A percentile compares a stretch with the other conserved stretches of the same genome.
Evolutionary conservation across 2,329 filamentous ascomycete species (phyloP).

Genomic region (Penicillium thymicola): DNA sequence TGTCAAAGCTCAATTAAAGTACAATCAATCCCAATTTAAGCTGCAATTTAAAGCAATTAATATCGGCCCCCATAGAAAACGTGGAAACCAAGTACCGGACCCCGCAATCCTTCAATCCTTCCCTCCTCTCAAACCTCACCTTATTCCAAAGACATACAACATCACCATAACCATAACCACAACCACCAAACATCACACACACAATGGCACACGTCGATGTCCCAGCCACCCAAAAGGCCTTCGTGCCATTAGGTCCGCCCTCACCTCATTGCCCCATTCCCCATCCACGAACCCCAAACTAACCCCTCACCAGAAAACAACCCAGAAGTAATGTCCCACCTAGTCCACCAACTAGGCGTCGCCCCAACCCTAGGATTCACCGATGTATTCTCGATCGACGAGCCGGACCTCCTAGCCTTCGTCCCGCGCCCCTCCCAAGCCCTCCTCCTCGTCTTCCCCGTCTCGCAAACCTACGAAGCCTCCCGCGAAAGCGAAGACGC

Average conservation of each 20-base stretch:
- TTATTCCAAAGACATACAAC: neutral
- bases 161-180: neutral
- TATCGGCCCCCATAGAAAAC: neutral
- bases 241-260: constrained; percentile 46
- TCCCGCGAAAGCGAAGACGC: constrained; percentile 72
- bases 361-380: constrained; percentile 73
- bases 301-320: constrained; percentile 59
- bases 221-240: constrained; percentile 44
- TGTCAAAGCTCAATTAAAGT: neutral
- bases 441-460: constrained; percentile 87
- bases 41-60: neutral
- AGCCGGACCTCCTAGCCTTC: constrained; percentile 78
- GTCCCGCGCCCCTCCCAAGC: constrained; percentile 85
- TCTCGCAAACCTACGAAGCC: constrained; percentile 74
- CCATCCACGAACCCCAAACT: constrained; percentile 3
- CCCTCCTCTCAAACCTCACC: neutral
- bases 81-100: neutral
- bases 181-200: neutral
- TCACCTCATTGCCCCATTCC: neutral
- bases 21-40: no score
- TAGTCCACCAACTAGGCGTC: constrained; percentile 81
- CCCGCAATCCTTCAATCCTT: neutral
- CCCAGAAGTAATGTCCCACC: constrained; percentile 79
- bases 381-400: constrained; percentile 88
- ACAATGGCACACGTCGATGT: constrained; percentile 38